Percentiles rank a stretch among this genome's conserved stretches.
These are phyloP conservation scores for Teunomyces barrocoloradensis DNA, from an alignment of 805 yeast species.

Conservation along the genomic window DNA sequence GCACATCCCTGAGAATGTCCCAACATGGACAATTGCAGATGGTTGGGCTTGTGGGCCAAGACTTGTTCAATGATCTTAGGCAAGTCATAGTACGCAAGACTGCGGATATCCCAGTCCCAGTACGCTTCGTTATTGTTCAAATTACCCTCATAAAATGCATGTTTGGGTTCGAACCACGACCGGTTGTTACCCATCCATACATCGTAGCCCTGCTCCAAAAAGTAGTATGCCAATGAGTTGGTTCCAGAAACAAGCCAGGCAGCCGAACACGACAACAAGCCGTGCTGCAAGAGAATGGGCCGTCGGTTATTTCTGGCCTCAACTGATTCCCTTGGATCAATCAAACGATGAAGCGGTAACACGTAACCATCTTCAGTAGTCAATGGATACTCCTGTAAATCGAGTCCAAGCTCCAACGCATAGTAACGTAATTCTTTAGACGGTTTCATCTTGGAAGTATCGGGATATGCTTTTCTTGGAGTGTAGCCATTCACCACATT, in stretches of 20 bases:
- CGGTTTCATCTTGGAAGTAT: constrained; percentile 30
- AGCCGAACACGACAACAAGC: constrained; percentile 82
- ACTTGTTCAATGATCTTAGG: constrained; percentile 70
- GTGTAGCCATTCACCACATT: constrained; percentile 21
- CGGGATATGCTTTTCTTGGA: constrained; percentile 35
- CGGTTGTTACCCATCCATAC: constrained; percentile 93
- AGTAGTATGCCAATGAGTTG: constrained; percentile 66
- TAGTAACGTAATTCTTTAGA: constrained; percentile 61
- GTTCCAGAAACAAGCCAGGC: constrained; percentile 82
- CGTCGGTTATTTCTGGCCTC: constrained; percentile 32
- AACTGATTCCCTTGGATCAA: constrained; percentile 44
- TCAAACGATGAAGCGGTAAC: constrained; percentile 61
- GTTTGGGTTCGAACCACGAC: constrained; percentile 77
- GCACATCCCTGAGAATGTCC: constrained; percentile 96
- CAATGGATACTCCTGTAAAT: constrained; percentile 55
- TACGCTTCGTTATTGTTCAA: constrained; percentile 46
- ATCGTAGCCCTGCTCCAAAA: constrained; percentile 61
- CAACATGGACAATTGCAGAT: constrained; percentile 53
- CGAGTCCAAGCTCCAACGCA: constrained; percentile 57
- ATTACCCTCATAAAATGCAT: constrained; percentile 36
- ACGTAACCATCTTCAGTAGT: constrained; percentile 79
- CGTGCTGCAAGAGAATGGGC: constrained; percentile 82
- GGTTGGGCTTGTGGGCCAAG: constrained; percentile 38
- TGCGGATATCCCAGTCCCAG: constrained; percentile 95
- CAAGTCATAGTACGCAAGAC: constrained; percentile 76